phyloP scores from a whole-genome alignment of 2,329 filamentous ascomycete genomes.

The Calonectria hawksworthii region DNA sequence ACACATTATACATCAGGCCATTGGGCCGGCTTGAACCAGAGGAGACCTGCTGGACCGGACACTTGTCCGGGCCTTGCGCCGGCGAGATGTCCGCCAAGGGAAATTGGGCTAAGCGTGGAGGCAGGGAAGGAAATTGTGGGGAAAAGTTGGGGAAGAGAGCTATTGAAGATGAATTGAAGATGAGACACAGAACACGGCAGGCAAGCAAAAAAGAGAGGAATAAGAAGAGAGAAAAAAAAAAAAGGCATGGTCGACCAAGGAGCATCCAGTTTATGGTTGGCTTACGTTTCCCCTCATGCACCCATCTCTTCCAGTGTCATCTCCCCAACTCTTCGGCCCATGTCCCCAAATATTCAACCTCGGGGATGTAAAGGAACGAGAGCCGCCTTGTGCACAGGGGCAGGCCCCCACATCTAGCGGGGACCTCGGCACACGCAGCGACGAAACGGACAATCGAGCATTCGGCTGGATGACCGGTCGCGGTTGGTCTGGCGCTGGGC shows the following conservation, averaged over 20 bases:
- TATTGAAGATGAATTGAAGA: neutral
- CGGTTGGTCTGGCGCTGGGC: constrained; percentile 27
- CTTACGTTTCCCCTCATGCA: constrained; percentile 1
- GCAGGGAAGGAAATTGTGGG: constrained; percentile 19
- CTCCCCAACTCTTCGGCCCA: neutral
- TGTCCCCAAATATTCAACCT: constrained; percentile 6
- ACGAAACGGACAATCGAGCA: constrained; percentile 13
- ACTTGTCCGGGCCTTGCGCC: constrained; percentile 26
- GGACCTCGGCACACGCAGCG: constrained; percentile 44
- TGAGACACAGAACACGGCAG: neutral
- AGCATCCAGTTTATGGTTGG: neutral
- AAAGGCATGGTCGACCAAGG: neutral
- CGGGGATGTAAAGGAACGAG: constrained; percentile 31
- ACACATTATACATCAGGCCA: constrained; percentile 8
- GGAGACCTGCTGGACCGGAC: constrained; percentile 6
- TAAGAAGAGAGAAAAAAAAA: neutral
- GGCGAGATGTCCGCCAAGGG: constrained; percentile 30
- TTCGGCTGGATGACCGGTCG: constrained; percentile 43
- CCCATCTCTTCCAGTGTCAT: neutral
- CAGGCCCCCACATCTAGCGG: constrained; percentile 38
- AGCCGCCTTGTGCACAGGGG: neutral
- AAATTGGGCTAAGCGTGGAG: constrained; percentile 9
- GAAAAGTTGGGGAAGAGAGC: constrained; percentile 28
- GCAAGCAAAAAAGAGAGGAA: neutral
- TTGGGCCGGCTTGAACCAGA: constrained; percentile 17